These are phyloP conservation scores for Cutaneotrichosporon curvatum DNA, from an alignment of 1,284 basidiomycete species.

Conservation along the genomic window DNA sequence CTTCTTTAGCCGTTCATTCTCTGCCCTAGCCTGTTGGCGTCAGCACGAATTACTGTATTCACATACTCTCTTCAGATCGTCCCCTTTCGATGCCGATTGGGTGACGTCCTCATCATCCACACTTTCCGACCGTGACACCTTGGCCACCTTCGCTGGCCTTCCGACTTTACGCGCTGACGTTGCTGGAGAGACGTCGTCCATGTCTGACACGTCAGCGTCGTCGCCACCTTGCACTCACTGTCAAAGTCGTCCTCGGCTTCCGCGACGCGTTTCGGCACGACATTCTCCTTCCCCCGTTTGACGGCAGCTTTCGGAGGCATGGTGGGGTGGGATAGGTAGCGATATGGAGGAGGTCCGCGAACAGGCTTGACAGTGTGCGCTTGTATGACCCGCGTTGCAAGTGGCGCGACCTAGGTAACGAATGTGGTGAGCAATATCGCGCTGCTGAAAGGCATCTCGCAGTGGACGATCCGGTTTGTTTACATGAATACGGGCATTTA, in stretches of 20 bases:
- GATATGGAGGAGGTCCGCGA: neutral
- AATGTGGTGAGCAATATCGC: too few species aligned
- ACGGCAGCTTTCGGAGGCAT: slow-evolving; percentile 1
- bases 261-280: neutral
- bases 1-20: slow-evolving; percentile 24
- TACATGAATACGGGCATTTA: neutral
- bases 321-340: neutral
- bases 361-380: too few species aligned
- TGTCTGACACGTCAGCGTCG: neutral
- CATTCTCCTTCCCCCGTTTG: slow-evolving; percentile 17
- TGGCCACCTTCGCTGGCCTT: neutral
- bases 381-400: too few species aligned
- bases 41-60: too few species aligned
- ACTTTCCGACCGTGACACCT: neutral
- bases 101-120: neutral
- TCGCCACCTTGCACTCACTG: neutral
- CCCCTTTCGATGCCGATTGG: too few species aligned
- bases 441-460: too few species aligned
- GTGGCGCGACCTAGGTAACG: too few species aligned
- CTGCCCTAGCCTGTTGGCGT: slow-evolving; percentile 33
- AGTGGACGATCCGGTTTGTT: too few species aligned
- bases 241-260: slow-evolving; percentile 7
- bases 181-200: slow-evolving; percentile 1
- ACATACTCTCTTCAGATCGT: too few species aligned
- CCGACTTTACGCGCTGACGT: slow-evolving; percentile 3